Conservation (phyloP, 768 basidiomycete species). For the Lactarius hatsudake region DNA sequence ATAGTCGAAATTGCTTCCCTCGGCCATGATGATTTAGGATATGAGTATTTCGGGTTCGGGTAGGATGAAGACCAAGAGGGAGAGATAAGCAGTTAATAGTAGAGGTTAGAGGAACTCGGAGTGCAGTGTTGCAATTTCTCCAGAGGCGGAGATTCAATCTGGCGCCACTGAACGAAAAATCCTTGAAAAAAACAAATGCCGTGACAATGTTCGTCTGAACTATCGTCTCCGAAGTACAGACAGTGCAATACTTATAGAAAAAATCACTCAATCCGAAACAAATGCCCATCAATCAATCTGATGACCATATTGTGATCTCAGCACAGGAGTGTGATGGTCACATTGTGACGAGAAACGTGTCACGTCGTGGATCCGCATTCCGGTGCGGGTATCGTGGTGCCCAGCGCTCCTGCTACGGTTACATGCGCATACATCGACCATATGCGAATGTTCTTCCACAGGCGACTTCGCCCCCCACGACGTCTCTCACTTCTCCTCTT, state of each 20-base stretch:
- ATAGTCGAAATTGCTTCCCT: constrained; percentile 96
- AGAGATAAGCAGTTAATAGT: background rate
- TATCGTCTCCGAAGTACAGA: background rate
- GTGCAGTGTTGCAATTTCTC: background rate
- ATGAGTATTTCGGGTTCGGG: constrained; percentile 29
- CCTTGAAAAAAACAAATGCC: background rate
- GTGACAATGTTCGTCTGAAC: background rate
- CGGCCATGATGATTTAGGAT: constrained; percentile 56
- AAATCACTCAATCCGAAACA: background rate
- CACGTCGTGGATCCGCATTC: background rate
- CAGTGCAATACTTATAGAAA: background rate
- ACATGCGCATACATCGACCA: background rate
- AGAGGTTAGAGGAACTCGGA: background rate
- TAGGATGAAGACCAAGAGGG: constrained; percentile 6
- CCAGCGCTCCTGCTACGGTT: background rate
- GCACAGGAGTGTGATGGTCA: background rate
- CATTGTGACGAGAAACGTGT: background rate
- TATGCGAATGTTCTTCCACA: constrained; percentile 8
- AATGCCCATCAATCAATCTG: background rate
- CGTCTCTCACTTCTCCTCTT: constrained; percentile 19
- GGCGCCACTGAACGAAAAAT: background rate
- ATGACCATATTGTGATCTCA: background rate
- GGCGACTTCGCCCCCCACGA: constrained; percentile 19
- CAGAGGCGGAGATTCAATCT: constrained; percentile 13
- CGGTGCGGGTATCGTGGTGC: too few relatives aligned